Percentiles rank a stretch among this genome's conserved stretches.
phyloP scores from a whole-genome alignment of 345 rosid genomes.

The Pistacia atlantica region DNA sequence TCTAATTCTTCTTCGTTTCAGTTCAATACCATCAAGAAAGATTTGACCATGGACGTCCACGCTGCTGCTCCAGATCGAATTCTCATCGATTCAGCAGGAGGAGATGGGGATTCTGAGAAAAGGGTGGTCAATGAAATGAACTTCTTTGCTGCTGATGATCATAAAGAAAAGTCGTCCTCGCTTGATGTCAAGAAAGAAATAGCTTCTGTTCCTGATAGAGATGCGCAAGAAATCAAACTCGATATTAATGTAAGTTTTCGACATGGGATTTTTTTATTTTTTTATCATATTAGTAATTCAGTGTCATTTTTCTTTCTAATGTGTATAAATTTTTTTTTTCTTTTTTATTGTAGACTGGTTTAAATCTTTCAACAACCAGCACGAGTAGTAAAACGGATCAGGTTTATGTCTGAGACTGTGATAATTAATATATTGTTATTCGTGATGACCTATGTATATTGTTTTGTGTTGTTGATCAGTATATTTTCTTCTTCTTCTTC shows the following conservation, averaged over 20 bases:
- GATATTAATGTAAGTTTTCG: constrained; percentile 27
- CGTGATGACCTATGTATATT: no score
- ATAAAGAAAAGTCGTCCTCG: not conserved
- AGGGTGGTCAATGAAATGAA: constrained; percentile 36
- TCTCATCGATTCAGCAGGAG: no score
- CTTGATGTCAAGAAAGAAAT: constrained; percentile 8
- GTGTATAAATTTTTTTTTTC: not conserved
- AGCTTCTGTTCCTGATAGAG: not conserved
- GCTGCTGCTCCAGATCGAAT: no score
- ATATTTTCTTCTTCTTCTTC: not conserved
- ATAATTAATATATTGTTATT: no score
- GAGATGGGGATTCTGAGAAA: constrained; percentile 16
- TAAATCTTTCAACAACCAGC: constrained; percentile 45
- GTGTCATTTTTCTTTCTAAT: not conserved
- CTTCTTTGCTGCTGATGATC: constrained; percentile 33
- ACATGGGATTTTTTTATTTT: not conserved
- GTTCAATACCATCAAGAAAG: no score
- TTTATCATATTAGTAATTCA: no score
- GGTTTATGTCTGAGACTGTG: no score
- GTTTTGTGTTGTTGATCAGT: not conserved
- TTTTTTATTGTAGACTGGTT: constrained; percentile 35
- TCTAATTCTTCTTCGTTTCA: not conserved
- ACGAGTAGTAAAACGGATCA: constrained; percentile 26
- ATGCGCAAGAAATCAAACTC: not conserved
- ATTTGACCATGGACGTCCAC: no score